Evolutionary conservation across 2,329 filamentous ascomycete species (phyloP), one percentile per base, ranked within the genome.

Genomic region (Rhinocladiella mackenziei): DNA sequence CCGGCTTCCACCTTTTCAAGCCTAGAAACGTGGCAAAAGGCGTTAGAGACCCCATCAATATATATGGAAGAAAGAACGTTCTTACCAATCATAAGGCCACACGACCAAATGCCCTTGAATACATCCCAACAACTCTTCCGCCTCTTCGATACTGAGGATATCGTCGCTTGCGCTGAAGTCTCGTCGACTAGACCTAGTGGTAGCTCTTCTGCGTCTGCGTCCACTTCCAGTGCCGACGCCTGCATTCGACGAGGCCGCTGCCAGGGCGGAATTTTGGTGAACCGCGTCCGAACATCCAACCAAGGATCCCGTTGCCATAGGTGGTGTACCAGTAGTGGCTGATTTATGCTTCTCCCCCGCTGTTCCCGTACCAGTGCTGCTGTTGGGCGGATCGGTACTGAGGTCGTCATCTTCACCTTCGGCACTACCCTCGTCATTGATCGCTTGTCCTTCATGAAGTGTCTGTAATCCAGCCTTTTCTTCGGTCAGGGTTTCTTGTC

Each of bases 1-100:
- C 88, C 89, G 60, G 83, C 80, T 71, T 97, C 92, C 68, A 97
- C 92, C 43, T 83, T 85, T 57, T 85, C 78, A 41, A 95, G 78
- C 89, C 74, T 77, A 50, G 28, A 20, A 39, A 25, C n/a, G 1
- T 44, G 39, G 34, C 28, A 17, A 59, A 50, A 43, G 54, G 30
- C 32, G 19, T 22, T n/a, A n/a, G n/a, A n/a, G n/a, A n/a, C n/a
- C n/a, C n/a, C n/a, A n/a, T n/a, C n/a, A n/a, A n/a, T n/a, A n/a
- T n/a, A n/a, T n/a, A n/a, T n/a, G n/a, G n/a, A n/a, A n/a, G n/a
- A n/a, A n/a, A n/a, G n/a, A n/a, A n/a, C n/a, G n/a, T n/a, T n/a
- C 25, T 36, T 18, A 77, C 79, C 94, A 98, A 60, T 98, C 88
- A 65, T 97, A 95, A 4, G 92, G 92, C 73, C 94, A 98, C 53